These are phyloP conservation scores for Porpolomopsis calyptriformis DNA, from an alignment of 768 basidiomycete species.

Conservation along the genomic window DNA sequence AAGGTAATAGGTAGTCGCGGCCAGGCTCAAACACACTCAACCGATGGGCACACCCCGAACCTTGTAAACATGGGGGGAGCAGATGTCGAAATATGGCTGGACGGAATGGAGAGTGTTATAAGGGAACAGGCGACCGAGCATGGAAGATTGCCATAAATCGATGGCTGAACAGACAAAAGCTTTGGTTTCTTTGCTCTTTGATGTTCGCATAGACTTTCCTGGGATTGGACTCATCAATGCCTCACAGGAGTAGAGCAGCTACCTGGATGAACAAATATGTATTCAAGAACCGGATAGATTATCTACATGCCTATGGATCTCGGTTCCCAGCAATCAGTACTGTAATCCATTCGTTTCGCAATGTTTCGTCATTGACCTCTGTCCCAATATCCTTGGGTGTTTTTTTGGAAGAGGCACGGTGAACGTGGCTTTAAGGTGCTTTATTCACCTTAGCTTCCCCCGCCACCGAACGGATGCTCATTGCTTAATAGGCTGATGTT, in stretches of 20 bases:
- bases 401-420: too few species aligned
- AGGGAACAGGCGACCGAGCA: slow-evolving; percentile 43
- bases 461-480: too few species aligned
- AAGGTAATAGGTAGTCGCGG: slow-evolving; percentile 1
- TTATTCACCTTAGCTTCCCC: too few species aligned
- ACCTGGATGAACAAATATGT: too few species aligned
- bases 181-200: slow-evolving; percentile 8
- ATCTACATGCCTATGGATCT: too few species aligned
- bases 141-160: slow-evolving; percentile 26
- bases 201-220: slow-evolving; percentile 8
- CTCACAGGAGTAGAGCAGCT: background rate
- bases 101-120: slow-evolving; percentile 76
- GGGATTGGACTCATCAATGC: background rate
- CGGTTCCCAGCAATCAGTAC: too few species aligned
- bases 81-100: slow-evolving; percentile 64
- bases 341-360: too few species aligned
- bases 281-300: too few species aligned
- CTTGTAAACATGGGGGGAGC: slow-evolving; percentile 12
- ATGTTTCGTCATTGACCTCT: too few species aligned
- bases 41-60: slow-evolving; percentile 3
- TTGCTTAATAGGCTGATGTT: background rate
- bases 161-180: too few species aligned
- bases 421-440: too few species aligned
- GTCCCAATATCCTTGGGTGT: too few species aligned
- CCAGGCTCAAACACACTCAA: slow-evolving; percentile 1